Evolutionary conservation across 192 early-diverging fungal genomes (phyloP), one percentile per base, ranked within the genome.

Genomic region (Linnemannia exigua): DNA sequence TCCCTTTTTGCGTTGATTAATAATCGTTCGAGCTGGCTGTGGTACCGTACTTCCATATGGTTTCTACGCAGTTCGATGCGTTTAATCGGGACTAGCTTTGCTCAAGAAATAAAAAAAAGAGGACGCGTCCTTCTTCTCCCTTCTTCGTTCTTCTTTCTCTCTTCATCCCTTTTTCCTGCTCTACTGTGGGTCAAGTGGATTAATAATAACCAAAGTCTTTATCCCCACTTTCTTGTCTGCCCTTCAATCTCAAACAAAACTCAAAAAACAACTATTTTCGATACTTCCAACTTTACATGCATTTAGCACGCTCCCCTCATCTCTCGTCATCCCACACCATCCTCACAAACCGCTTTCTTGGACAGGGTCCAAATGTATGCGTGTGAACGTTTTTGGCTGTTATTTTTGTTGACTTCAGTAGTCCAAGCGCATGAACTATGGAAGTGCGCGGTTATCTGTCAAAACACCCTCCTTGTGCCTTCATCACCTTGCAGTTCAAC

Each of bases 261-360:
- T 14, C 28, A 9, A 63, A 63, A 25, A 28, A 63, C 58, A 63
- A 31, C 28, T 63, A 3, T 63, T 58, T 7, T 5, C 12, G 11
- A 31, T 16, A 14, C 12, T 63, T 25, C 14, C 1, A 63, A 31
- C 25, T 63, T 31, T 63, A 63, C 58, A 63, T 31, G 28, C 22
- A 1, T 31, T 63, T 63, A 63, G 58, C 28, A 63, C 58, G 28
- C 28, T 15, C 28, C 14, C 28, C 15, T 2, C 58, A 63, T 63
- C 58, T 63, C 28, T 31, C 58, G 58, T 31, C 58, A 63, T 63
- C 58, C 58, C 58, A 12, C 28, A 63, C 58, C 58, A 63, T 63
- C 58, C 12, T 3, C 8, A 63, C 1, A 12, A 63, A 33, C 58
- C 28, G 58, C 58, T 63, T 63, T 63, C 25, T 63, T 63, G 58